Evolutionary conservation across 2,329 filamentous ascomycete genomes (phyloP).

Genomic region (Arachnomyces sp.): DNA sequence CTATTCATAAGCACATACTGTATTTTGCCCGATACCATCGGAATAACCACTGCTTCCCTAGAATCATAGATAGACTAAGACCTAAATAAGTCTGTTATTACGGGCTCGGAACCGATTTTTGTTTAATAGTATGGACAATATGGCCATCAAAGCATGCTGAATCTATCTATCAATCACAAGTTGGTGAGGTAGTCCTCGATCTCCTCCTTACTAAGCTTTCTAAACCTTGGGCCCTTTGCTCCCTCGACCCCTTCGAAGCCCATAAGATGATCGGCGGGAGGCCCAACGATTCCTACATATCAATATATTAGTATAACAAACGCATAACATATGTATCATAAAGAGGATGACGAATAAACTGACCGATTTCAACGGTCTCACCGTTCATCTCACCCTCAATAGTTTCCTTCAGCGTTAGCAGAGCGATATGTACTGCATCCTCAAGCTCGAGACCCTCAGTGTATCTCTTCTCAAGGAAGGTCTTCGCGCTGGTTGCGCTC

Average conservation of each 20-base stretch:
- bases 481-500: slow-evolving; percentile 96
- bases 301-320: slow-evolving; percentile 9
- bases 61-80: no score
- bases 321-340: slow-evolving; percentile 3
- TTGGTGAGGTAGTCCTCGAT: slow-evolving; percentile 99
- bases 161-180: slow-evolving; percentile 54
- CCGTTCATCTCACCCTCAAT: slow-evolving; percentile 99
- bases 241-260: slow-evolving; percentile 57
- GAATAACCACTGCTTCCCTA: no score
- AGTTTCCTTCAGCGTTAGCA: slow-evolving; percentile 95
- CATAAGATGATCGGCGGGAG: slow-evolving; percentile 85
- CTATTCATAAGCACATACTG: no score
- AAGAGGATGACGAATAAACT: slow-evolving; percentile 24
- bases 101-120: no score
- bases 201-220: slow-evolving; percentile 84
- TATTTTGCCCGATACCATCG: no score
- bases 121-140: no score
- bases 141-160: no score
- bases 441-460: slow-evolving; percentile 94
- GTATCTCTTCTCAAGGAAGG: slow-evolving; percentile 98
- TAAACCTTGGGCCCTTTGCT: slow-evolving; percentile 36
- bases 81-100: no score
- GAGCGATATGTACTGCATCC: slow-evolving; percentile 95
- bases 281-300: slow-evolving; percentile 75
- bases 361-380: slow-evolving; percentile 96